Evolutionary conservation across 2,329 filamentous ascomycete species (phyloP).

Genomic region (Magnaporthiopsis incrustans): DNA sequence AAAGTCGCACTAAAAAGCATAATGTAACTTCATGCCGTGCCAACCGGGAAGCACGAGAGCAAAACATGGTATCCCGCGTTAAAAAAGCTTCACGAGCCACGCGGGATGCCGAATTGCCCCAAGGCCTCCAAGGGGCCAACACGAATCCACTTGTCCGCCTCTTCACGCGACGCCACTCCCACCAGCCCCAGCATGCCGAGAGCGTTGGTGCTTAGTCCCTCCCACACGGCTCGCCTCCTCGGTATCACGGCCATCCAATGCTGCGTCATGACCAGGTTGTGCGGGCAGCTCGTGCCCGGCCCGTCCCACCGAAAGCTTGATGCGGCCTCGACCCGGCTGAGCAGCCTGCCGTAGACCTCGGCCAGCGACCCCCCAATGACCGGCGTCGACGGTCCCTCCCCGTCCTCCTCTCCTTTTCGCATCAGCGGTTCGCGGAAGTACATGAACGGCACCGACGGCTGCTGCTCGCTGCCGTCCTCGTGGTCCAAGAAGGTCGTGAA

Average conservation of each 20-base stretch:
- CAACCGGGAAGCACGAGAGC: not conserved
- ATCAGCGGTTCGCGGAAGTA: slow-evolving; percentile 10
- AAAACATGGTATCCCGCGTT: not conserved
- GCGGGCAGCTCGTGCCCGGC: slow-evolving; percentile 9
- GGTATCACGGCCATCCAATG: slow-evolving; percentile 26
- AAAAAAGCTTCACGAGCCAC: not conserved
- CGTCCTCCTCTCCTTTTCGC: slow-evolving; percentile 8
- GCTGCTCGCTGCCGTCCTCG: not conserved
- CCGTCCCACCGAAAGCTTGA: slow-evolving; percentile 6
- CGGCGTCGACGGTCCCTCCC: slow-evolving; percentile 2
- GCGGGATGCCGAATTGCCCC: slow-evolving; percentile 1
- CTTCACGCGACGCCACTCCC: not conserved
- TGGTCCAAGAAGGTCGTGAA: slow-evolving; percentile 10
- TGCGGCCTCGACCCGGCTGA: not conserved
- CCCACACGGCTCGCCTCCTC: slow-evolving; percentile 18
- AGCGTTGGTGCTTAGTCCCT: slow-evolving; percentile 22
- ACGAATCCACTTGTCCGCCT: slow-evolving; percentile 2
- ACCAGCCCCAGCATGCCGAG: slow-evolving; percentile 26
- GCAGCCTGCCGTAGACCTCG: not conserved
- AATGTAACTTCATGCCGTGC: not conserved
- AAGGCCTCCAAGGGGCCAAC: not conserved
- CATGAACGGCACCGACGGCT: slow-evolving; percentile 13
- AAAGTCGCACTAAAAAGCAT: not conserved
- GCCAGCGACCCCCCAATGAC: slow-evolving; percentile 4
- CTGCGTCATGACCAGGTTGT: slow-evolving; percentile 26